phyloP scores from a whole-genome alignment of 1,284 basidiomycete species.

The Coniophora puteana region DNA sequence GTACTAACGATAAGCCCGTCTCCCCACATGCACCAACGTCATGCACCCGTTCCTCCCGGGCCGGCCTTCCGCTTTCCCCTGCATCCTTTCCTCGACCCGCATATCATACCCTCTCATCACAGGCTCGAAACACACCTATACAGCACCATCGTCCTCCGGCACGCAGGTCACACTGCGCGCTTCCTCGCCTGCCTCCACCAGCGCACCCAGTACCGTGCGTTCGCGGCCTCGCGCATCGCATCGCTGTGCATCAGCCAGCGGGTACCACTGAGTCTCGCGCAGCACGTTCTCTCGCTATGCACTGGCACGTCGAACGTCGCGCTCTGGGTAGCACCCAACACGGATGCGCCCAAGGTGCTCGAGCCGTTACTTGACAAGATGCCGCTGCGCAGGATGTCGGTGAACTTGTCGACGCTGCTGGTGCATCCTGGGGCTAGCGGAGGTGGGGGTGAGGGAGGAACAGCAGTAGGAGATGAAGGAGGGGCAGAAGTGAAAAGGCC shows the following conservation, averaged over 20 bases:
- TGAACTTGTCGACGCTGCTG: not conserved
- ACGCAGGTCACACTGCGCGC: conserved; percentile 5
- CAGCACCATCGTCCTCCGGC: conserved; percentile 9
- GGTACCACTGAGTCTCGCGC: conserved; percentile 2
- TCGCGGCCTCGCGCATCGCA: conserved; percentile 10
- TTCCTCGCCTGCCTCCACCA: conserved; percentile 9
- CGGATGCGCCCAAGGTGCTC: not conserved
- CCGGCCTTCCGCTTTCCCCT: no score
- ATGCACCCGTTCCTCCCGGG: no score
- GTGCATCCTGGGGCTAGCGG: no score
- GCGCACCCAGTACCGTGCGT: conserved; percentile 7
- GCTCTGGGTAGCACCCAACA: conserved; percentile 13
- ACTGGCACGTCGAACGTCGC: conserved; percentile 16
- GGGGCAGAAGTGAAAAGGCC: no score
- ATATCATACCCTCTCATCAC: no score
- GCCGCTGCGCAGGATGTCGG: not conserved
- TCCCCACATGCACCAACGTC: no score
- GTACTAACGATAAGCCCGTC: no score
- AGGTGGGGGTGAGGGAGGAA: no score
- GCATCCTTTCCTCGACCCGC: no score
- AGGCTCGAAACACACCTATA: conserved; percentile 19
- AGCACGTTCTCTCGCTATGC: conserved; percentile 12
- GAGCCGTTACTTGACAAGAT: conserved; percentile 1
- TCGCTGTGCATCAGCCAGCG: conserved; percentile 12
- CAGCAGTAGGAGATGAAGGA: no score